Evolutionary conservation across 768 basidiomycete genomes (phyloP).

Genomic region (Roridomyces roridus): DNA sequence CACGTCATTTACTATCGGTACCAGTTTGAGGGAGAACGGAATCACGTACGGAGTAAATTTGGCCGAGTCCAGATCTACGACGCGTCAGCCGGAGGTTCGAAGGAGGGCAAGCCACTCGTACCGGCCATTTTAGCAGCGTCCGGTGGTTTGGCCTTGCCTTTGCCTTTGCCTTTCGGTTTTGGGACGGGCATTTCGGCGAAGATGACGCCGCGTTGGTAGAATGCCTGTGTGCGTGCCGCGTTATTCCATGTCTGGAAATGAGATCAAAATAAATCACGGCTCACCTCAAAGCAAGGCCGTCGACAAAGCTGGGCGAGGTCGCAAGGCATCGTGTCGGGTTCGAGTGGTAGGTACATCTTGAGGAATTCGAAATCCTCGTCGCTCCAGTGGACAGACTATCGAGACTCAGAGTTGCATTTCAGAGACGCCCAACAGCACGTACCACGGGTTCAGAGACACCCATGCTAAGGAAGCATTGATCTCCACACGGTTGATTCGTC

Average conservation of each 20-base stretch:
- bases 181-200: constrained; percentile 5
- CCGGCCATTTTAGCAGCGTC: constrained; percentile 6
- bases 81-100: no score
- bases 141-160: no score
- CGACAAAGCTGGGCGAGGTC: constrained; percentile 60
- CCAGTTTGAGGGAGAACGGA: not conserved
- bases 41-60: constrained; percentile 33
- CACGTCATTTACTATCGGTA: not conserved
- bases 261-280: not conserved
- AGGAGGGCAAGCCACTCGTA: not conserved
- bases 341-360: constrained; percentile 43
- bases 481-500: constrained; percentile 34
- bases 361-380: constrained; percentile 46
- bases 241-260: not conserved
- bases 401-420: not conserved
- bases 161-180: not conserved
- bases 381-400: constrained; percentile 42
- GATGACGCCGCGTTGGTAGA: not conserved
- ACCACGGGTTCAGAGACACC: not conserved
- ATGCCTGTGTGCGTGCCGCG: constrained; percentile 8
- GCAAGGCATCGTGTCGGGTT: constrained; percentile 56
- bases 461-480: constrained; percentile 36
- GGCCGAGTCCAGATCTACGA: constrained; percentile 9
- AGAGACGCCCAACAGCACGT: not conserved
- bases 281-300: constrained; percentile 67